Base-by-base conservation (phyloP, 768 basidiomycete genomes). In the Psilocybe cyanescens region DNA sequence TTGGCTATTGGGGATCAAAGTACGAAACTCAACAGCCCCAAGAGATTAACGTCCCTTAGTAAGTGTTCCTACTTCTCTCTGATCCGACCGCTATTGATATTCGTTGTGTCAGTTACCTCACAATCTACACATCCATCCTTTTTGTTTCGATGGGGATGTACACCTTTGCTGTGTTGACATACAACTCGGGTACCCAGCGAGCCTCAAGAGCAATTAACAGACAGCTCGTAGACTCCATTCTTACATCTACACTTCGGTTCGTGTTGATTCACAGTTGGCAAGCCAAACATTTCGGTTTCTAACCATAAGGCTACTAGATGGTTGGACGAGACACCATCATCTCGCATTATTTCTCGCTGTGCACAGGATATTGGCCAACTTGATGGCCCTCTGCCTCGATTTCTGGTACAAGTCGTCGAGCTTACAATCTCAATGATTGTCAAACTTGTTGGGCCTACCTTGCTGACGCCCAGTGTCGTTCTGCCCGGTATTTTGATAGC, bases 281-380 rank as follows among this genome's bases (percentile, higher is more conserved):
- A 12, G 47, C 28, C 37, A 28, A 58, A 19, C 24, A 4, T 3
- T 44, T 33, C 7, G 3, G 7, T 24, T 30, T 17, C 31, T 50
- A 41, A 37, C 49, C 11, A 2, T 24, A 44, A 44, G 41, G 4
- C 5, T 24, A 2, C 19, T 19, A 83, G 87, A 69, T 88, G 75
- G 76, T 77, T 82, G 33, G 78, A 79, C 63, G 47, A 76, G 35
- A 82, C 81, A 2, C 79, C 81, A 8, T 69, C 72, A 0, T 75
- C 78, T 28, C 83, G 89, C 2, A 83, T 91, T 52, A 84, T 89
- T 44, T 76, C 86, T n/a, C 79, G 88, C 51, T 85, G 84, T 68
- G 89, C 88, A 1, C 83, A 87, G 55, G 89, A 90, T 67, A 86
- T 89, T 16, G 74, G 83, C 51, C 68, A 72, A 57, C 78, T 92